phyloP scores from a whole-genome alignment of 106 monocot species.

The Dendrobium nobile region DNA sequence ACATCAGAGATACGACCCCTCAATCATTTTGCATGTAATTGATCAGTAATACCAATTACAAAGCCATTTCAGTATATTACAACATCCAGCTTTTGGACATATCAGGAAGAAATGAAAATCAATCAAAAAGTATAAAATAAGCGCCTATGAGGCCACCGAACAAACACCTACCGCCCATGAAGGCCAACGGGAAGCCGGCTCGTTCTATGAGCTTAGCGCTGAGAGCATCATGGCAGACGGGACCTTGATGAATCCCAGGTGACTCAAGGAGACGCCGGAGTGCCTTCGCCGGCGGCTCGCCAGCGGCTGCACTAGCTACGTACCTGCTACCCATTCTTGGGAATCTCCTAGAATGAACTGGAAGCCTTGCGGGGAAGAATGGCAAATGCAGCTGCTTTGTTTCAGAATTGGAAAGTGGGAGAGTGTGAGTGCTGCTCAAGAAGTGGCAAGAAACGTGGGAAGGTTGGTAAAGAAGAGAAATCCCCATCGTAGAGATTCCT shows the following conservation, averaged over 20 bases:
- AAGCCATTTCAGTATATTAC: background rate
- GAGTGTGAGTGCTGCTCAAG: background rate
- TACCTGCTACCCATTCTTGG: background rate
- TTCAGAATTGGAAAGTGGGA: background rate
- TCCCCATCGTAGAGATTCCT: background rate
- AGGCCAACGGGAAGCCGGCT: conserved; percentile 72
- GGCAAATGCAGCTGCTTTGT: background rate
- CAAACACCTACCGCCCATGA: conserved; percentile 86
- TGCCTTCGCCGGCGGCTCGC: conserved; percentile 37
- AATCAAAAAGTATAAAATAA: conserved; percentile 5
- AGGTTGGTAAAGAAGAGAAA: background rate
- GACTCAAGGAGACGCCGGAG: conserved; percentile 70
- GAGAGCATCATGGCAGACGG: conserved; percentile 83
- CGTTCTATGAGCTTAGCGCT: conserved; percentile 85
- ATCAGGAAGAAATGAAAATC: background rate
- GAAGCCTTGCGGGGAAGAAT: background rate
- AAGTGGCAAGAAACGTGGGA: background rate
- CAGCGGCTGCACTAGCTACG: conserved; percentile 7
- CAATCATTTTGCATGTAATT: background rate
- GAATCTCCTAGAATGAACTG: no score
- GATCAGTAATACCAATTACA: background rate
- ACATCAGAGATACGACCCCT: background rate
- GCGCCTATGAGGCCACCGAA: conserved; percentile 8
- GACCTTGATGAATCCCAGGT: conserved; percentile 81
- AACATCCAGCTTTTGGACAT: background rate